Base-by-base conservation (phyloP, 106 monocot genomes). In the Phalaenopsis equestris region DNA sequence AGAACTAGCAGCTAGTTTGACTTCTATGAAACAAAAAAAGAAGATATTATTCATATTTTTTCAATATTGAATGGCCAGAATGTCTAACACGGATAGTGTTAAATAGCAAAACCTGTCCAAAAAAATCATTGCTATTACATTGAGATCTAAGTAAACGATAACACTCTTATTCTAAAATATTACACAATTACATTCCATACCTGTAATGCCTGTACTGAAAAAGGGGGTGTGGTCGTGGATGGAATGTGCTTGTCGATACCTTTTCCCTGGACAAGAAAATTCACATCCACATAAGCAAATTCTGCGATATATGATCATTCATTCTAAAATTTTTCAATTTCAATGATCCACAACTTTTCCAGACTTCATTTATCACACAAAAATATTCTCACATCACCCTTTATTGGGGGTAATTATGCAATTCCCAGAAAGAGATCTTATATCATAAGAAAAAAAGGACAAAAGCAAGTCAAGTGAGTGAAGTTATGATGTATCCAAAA, bases 161-260 rank as follows among this genome's bases (percentile, higher is more conserved):
- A 61, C 21, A 3, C 21, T 21, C n/a, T 57, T 57, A 21, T 61
- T 61, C 7, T n/a, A 61, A 57, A 61, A 61, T 61, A 61, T 61
- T 61, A 61, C 3, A n/a, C 61, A 14, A n/a, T n/a, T 61, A 4
- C 21, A 61, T 61, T 61, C 79, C 67, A 80, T 87, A 99, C 99
- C 99, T 91, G 84, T 99, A 99, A 74, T 93, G 84, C 73, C 93
- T 89, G 72, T 99, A 99, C 78, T 99, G 99, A 83, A 99, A 99
- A 84, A 99, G 99, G 55, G 99, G 86, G 0, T 84, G 85, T 55
- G 95, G 88, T 84, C 90, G 84, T 78, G 99, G 91, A 78, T 88
- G 88, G 58, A 91, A 99, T 11, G 91, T 90, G 84, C 86, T 93
- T 8, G 78, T 83, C 6, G 99, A 87, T 67, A 91, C 58, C 79